Evolutionary conservation across 495 filamentous ascomycete genomes (phyloP), one percentile per base, ranked within the genome.

Genomic region (Trichoderma virens): DNA sequence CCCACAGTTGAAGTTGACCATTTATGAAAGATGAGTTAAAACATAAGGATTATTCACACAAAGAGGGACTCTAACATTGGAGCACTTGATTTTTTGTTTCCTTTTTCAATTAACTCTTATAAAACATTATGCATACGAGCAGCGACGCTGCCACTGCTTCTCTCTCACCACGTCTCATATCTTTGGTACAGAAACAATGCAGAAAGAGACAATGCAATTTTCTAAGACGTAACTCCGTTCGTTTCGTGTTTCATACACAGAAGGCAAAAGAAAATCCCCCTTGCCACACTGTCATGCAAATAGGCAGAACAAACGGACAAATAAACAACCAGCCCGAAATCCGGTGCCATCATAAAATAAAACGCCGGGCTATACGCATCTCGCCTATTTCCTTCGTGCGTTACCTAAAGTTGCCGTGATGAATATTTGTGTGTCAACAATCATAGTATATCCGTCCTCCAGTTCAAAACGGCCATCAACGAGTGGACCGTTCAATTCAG

Each of bases 341-440:
- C 51, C 27, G 27, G 25, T 25, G 18, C 25, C 13, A 56, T 56
- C 25, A 56, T 56, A 56, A 56, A 30, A 56, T 28, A 56, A 31
- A 56, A 56, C 51, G 51, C 51, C 51, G 51, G 51, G 25, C 51
- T 56, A 23, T 47, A 11, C 51, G 20, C 25, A 27, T 56, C 25
- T 56, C 51, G 6, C 51, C 51, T 16, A 56, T 56, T 56, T 31
- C 51, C 27, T n/a, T 56, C 51, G 51, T 56, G 13, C 51, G 51
- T 56, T 56, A 13, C 27, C 6, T 56, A 28, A 28, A 31, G 11
- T 30, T 56, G 51, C 51, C 51, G n/a, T 51, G 45, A 56, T 56
- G 51, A 56, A 56, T 30, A 56, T 56, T 56, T 56, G 51, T 9
- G 51, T 56, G 27, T 30, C 51, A 56, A 56, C 51, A 56, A 56